Base-by-base conservation (phyloP, 352 stramenopile species). In the Phytophthora macrochlamydospora region DNA sequence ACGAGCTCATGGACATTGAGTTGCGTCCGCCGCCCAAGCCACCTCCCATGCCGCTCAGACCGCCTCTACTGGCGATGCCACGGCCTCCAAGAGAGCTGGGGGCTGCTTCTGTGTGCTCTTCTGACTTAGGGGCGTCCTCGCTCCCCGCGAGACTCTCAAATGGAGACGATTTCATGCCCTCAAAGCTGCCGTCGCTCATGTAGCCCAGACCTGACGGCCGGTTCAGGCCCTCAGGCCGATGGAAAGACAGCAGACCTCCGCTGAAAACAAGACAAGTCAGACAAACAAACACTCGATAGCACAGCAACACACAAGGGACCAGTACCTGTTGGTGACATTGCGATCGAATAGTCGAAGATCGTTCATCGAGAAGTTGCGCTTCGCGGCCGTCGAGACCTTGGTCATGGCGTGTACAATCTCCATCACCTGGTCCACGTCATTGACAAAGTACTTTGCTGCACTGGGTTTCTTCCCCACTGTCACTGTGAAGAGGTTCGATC, bases 391-490 rank as follows among this genome's bases (percentile, higher is more conserved):
- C 43, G 85, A 93, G 2, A 96, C 83, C 64, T 94, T 95, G 3
- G 87, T 95, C 61, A 96, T 76, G 6, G 88, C 83, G 40, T 92
- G 76, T 33, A 99, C 65, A 30, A 99, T 79, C 60, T 99, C 96
- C 73, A 97, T 93, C 13, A 99, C 97, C 76, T 98, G 91, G 12
- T 98, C 91, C 14, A 99, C 92, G 69, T 99, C 97, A 67, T 99
- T 98, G 33, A 99, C 81, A 67, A 99, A 99, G 64, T 97, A 98
- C 46, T 97, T 96, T 14, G 98, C 98, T 44, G 93, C 93, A 67
- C 92, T 99, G 9, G 97, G 97, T 66, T 99, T 99, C 73, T 99
- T 99, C 30, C 98, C 98, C 11, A 99, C 97, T 1, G 97, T 99
- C 50, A 97, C 95, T 1, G 97, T 99, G 54, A 98, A 99, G 38